A percentile compares a stretch with the other conserved stretches of the same genome.
phyloP scores from a whole-genome alignment of 2,329 filamentous ascomycete species.

The Elsinoe batatas region DNA sequence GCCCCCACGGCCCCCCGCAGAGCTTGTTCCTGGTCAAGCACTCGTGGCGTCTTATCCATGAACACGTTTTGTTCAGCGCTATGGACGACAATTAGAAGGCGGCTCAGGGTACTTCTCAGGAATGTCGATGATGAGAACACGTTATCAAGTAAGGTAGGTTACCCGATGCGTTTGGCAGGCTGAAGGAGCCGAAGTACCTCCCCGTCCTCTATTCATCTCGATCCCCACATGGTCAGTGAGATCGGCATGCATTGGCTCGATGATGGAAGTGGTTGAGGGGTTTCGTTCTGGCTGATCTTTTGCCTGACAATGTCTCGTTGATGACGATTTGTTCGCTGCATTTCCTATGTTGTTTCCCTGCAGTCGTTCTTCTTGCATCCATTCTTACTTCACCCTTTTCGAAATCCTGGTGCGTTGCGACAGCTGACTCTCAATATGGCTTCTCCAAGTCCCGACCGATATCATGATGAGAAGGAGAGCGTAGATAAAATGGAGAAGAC shows the following conservation, averaged over 20 bases:
- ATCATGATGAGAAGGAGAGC: slow-evolving; percentile 13
- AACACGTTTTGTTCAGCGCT: background rate
- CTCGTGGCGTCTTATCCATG: background rate
- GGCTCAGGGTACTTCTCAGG: background rate
- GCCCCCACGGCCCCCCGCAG: background rate
- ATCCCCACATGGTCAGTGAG: slow-evolving; percentile 4
- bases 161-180: no score
- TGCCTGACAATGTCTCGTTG: background rate
- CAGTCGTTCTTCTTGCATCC: background rate
- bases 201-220: background rate
- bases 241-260: background rate
- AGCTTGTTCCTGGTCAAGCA: slow-evolving; percentile 1
- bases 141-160: background rate
- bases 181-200: background rate
- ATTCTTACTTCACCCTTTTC: background rate
- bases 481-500: slow-evolving; percentile 15
- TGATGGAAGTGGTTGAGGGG: background rate
- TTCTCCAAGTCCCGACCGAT: background rate
- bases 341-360: background rate
- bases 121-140: background rate
- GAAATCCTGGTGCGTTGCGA: background rate
- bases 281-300: background rate
- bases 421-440: background rate
- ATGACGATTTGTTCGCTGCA: background rate
- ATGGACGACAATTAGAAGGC: background rate